Percentiles rank a stretch among this genome's conserved stretches.
Conservation (phyloP, 495 filamentous ascomycete genomes). For the Cudoniella acicularis region DNA sequence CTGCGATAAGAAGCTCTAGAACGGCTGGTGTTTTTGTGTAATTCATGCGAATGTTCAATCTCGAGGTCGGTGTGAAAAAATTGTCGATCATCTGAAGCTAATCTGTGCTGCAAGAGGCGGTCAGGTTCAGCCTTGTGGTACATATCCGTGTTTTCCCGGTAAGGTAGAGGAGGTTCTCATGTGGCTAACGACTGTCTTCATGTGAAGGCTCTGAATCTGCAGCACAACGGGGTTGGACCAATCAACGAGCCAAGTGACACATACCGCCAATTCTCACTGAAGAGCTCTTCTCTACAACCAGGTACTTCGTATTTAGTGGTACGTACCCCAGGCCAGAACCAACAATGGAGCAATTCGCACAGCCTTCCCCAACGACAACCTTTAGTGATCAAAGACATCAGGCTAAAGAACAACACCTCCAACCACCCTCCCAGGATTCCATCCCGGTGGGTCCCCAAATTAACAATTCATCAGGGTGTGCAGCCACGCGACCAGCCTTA, state of each 20-base stretch:
- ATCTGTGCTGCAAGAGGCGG: too few species aligned
- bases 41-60: background rate
- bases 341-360: background rate
- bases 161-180: background rate
- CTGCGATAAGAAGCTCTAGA: background rate
- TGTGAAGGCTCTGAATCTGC: background rate
- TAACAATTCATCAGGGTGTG: background rate
- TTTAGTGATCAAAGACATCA: background rate
- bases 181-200: too few species aligned
- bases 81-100: background rate
- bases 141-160: background rate
- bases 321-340: too few species aligned
- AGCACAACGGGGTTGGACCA: background rate
- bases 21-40: background rate
- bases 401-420: background rate
- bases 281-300: background rate
- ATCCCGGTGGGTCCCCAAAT: background rate
- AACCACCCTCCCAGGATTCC: background rate
- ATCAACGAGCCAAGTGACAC: background rate
- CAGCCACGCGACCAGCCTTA: constrained; percentile 1
- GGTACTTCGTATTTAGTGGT: too few species aligned
- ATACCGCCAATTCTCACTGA: background rate
- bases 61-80: background rate
- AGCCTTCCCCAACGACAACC: background rate
- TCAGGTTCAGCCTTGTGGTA: constrained; percentile 9